Evolutionary conservation across 2,329 filamentous ascomycete genomes (phyloP).

Genomic region (Phialemonium atrogriseum): DNA sequence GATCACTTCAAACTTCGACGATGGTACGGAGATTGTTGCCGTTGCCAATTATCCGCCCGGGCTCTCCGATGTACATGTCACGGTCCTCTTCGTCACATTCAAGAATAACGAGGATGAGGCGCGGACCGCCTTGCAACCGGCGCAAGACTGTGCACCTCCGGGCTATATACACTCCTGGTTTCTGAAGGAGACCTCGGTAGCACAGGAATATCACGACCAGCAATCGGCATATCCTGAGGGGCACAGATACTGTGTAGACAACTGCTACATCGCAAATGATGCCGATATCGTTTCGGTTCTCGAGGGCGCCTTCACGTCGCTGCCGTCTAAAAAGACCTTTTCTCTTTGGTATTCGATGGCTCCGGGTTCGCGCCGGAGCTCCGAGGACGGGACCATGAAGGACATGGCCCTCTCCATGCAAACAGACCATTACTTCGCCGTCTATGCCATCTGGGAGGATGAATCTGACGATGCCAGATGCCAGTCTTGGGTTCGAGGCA

Average conservation of each 20-base stretch:
- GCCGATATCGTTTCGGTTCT: conserved; percentile 34
- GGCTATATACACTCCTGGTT: no score
- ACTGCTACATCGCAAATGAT: conserved; percentile 39
- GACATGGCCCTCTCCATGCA: conserved; percentile 48
- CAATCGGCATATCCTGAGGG: conserved; percentile 34
- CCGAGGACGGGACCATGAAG: conserved; percentile 16
- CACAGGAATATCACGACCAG: conserved; percentile 33
- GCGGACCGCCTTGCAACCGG: no score
- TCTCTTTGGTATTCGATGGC: conserved; percentile 43
- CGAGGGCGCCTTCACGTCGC: conserved; percentile 35
- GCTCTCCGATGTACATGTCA: no score
- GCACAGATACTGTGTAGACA: conserved; percentile 42
- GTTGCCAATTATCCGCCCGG: no score
- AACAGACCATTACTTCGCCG: conserved; percentile 46
- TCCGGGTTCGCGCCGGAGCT: conserved; percentile 31
- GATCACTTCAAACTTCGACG: no score
- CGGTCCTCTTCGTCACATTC: no score
- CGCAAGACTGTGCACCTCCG: no score
- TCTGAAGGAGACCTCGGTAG: conserved; percentile 32
- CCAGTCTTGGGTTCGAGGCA: conserved; percentile 31
- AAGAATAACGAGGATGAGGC: no score
- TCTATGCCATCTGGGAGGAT: conserved; percentile 43
- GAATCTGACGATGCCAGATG: conserved; percentile 33
- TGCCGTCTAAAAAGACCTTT: conserved; percentile 36
- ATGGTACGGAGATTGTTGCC: no score